Percentiles rank a stretch among this genome's conserved stretches.
phyloP scores from a whole-genome alignment of 345 rosid genomes.

The Clausena lansium region DNA sequence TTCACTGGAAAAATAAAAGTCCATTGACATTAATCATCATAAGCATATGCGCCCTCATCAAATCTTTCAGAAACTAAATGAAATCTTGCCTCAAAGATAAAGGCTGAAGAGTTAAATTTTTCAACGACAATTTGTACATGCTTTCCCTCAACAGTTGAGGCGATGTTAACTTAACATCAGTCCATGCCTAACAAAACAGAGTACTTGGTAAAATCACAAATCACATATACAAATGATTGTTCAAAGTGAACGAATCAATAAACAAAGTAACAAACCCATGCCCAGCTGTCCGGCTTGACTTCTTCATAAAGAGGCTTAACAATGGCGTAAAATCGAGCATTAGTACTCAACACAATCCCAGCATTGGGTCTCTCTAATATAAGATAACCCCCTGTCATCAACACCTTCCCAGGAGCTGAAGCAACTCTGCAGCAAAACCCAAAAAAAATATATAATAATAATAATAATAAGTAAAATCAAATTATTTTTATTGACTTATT shows the following conservation, averaged over 20 bases:
- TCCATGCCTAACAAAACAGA: constrained; percentile 49
- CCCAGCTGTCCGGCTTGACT: constrained; percentile 74
- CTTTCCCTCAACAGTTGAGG: constrained; percentile 91
- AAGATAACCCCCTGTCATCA: constrained; percentile 93
- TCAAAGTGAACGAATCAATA: background rate
- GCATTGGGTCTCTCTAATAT: constrained; percentile 92
- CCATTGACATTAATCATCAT: background rate
- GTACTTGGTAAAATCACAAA: background rate
- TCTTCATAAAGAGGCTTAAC: constrained; percentile 71
- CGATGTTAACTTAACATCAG: constrained; percentile 82
- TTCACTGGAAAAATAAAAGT: constrained; percentile 44
- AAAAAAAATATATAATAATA: too few species aligned
- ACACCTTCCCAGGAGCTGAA: constrained; percentile 98
- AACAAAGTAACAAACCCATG: constrained; percentile 59
- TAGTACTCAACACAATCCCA: constrained; percentile 88
- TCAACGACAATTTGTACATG: constrained; percentile 70
- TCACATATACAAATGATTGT: background rate
- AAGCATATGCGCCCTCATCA: background rate
- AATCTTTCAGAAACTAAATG: background rate
- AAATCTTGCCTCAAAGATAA: constrained; percentile 66
- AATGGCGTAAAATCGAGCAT: constrained; percentile 89
- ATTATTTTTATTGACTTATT: background rate
- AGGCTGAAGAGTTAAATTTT: constrained; percentile 54
- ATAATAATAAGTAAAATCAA: background rate
- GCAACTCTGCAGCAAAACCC: constrained; percentile 55